Base-by-base conservation (phyloP, 2,329 filamentous ascomycete genomes). In the Cladosporium cucumerinum region DNA sequence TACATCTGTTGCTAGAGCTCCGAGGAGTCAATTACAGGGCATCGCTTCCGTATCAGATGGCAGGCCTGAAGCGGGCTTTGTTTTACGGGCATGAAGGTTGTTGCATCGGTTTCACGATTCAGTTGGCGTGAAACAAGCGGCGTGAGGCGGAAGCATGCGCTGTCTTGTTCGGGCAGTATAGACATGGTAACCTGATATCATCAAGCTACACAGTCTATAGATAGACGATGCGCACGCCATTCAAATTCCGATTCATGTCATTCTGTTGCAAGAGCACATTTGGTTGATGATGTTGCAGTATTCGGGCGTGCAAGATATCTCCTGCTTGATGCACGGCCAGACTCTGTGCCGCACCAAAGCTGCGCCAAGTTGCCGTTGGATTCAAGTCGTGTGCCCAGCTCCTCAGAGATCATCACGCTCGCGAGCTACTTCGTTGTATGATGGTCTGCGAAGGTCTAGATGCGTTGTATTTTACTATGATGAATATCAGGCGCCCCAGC, bases 21-120 rank as follows among this genome's bases (percentile, higher is more conserved):
- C 32, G 21, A 16, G 30, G 21, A 57, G 32, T 21, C 34, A 18
- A 34, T 32, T 34, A 16, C 58, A 36, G 46, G 46, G 21, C 28
- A 61, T 21, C 25, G 28, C 26, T 30, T 26, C 28, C 26, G 43
- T 51, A 51, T 51, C 58, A 55, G 49, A 10, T 55, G 32, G 49
- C 36, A 54, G 49, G 49, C 46, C 58, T 51, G 58, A 49, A 49
- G 18, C 58, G 43, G 58, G 32, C 25, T 10, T 28, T 28, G 57
- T 54, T 54, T 54, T 54, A 54, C 51, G 32, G 28, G 43, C 30
- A 30, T 48, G 32, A 52, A 28, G 46, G 28, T 48, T 49, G 46
- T 30, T 25, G 26, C 28, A 39, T 54, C 16, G 46, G 59, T 61
- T 61, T 61, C 59, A 61, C 48, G 18, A 52, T 54, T 8, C n/a